Evolutionary conservation across 2,329 filamentous ascomycete genomes (phyloP).

Genomic region (Nemania abortiva): DNA sequence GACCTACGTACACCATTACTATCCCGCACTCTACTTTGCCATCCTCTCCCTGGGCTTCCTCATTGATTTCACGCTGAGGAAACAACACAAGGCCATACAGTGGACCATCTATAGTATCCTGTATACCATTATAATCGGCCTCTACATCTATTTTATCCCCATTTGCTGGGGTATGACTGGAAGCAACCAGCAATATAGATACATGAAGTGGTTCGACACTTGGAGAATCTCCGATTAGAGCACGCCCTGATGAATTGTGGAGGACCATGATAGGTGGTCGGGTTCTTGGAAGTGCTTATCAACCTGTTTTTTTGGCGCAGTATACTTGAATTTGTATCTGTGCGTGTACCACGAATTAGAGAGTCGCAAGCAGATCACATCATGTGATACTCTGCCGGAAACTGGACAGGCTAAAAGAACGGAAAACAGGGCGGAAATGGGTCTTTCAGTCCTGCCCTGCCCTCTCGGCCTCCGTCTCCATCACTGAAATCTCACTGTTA

Average conservation of each 20-base stretch:
- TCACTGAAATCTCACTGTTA: slow-evolving; percentile 13
- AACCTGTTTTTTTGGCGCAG: slow-evolving; percentile 14
- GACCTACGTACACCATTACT: slow-evolving; percentile 99
- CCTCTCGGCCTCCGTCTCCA: background rate
- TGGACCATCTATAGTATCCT: slow-evolving; percentile 78
- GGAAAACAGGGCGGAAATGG: slow-evolving; percentile 5
- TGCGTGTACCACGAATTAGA: slow-evolving; percentile 22
- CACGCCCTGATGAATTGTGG: background rate
- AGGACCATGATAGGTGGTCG: background rate
- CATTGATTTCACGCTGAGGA: slow-evolving; percentile 83
- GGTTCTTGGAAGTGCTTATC: slow-evolving; percentile 7
- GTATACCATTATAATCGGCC: slow-evolving; percentile 79
- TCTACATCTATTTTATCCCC: slow-evolving; percentile 91
- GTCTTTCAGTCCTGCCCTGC: background rate
- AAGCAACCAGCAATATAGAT: slow-evolving; percentile 82
- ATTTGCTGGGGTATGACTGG: slow-evolving; percentile 98
- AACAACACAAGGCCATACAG: slow-evolving; percentile 72
- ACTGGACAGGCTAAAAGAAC: slow-evolving; percentile 8
- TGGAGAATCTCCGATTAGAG: slow-evolving; percentile 83
- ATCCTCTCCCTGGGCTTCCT: slow-evolving; percentile 91
- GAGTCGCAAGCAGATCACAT: slow-evolving; percentile 9
- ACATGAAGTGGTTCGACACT: slow-evolving; percentile 91
- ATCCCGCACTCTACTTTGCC: slow-evolving; percentile 97
- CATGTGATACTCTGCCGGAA: slow-evolving; percentile 18
- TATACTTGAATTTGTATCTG: slow-evolving; percentile 11